phyloP scores from a whole-genome alignment of 2,329 filamentous ascomycete genomes.

The Aureobasidium sp. region DNA sequence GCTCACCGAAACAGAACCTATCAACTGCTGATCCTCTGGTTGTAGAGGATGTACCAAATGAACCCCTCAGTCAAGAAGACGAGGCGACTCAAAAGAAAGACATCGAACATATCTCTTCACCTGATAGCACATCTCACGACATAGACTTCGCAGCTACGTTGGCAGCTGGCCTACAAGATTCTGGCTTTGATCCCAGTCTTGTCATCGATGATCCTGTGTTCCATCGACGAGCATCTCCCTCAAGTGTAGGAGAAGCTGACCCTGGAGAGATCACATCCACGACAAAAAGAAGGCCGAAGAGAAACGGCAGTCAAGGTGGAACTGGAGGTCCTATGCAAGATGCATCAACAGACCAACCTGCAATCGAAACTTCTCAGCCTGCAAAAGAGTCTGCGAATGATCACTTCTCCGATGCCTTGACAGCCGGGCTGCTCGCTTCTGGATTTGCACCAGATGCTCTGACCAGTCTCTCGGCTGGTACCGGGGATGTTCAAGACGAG shows the following conservation, averaged over 20 bases:
- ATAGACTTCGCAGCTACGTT: conserved; percentile 44
- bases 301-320: conserved; percentile 32
- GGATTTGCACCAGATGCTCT: conserved; percentile 26
- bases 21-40: not conserved
- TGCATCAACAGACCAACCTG: conserved; percentile 25
- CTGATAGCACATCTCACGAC: conserved; percentile 22
- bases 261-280: conserved; percentile 25
- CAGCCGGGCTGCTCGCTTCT: conserved; percentile 29
- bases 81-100: not conserved
- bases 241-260: conserved; percentile 28
- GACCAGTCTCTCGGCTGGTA: not conserved
- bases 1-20: no score
- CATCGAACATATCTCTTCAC: not conserved
- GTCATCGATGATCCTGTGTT: conserved; percentile 38
- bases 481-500: conserved; percentile 20
- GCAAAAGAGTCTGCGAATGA: conserved; percentile 17
- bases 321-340: conserved; percentile 23
- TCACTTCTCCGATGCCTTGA: conserved; percentile 31
- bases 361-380: not conserved
- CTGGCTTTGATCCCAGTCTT: conserved; percentile 40
- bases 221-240: conserved; percentile 30
- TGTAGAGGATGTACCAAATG: not conserved
- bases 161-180: conserved; percentile 40
- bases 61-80: not conserved
- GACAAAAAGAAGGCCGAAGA: conserved; percentile 19